Percentiles rank a stretch among this genome's conserved stretches.
Conservation (phyloP, 345 rosid genomes). For the Erucastrum elatum region DNA sequence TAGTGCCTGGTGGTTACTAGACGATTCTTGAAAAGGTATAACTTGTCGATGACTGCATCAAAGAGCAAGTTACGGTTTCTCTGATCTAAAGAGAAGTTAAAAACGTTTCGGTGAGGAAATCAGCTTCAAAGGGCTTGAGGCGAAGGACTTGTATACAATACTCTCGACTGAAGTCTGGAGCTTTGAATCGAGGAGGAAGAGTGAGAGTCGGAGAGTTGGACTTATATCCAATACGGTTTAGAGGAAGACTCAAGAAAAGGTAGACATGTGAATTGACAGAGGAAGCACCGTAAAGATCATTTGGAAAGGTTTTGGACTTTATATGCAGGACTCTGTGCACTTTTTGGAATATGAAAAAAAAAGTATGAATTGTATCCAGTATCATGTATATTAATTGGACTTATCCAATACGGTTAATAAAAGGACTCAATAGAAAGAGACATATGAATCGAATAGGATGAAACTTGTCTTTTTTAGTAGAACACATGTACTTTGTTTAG, state of each 20-base stretch:
- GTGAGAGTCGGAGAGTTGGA: neutral
- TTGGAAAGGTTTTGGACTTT: too few relatives aligned
- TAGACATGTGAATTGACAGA: neutral
- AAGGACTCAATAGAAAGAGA: neutral
- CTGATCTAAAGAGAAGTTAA: too few relatives aligned
- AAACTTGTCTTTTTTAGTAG: neutral
- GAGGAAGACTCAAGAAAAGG: neutral
- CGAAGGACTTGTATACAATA: too few relatives aligned
- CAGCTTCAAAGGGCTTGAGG: too few relatives aligned
- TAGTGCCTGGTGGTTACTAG: too few relatives aligned
- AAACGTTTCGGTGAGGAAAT: too few relatives aligned
- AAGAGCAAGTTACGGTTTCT: too few relatives aligned
- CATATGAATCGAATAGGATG: neutral
- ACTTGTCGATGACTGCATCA: too few relatives aligned
- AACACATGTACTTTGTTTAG: neutral
- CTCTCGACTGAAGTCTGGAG: too few relatives aligned
- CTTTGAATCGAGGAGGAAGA: too few relatives aligned
- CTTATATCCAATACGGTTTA: neutral
- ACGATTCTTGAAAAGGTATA: too few relatives aligned
- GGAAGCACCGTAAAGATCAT: too few relatives aligned
- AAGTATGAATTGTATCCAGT: neutral
- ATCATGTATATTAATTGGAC: neutral
- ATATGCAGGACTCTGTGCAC: neutral
- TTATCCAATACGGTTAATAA: neutral
- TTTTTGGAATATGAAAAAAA: neutral